A percentile compares a stretch with the other conserved stretches of the same genome.
Conservation (phyloP, 768 basidiomycete genomes). For the Termitomyces bulborhizus region DNA sequence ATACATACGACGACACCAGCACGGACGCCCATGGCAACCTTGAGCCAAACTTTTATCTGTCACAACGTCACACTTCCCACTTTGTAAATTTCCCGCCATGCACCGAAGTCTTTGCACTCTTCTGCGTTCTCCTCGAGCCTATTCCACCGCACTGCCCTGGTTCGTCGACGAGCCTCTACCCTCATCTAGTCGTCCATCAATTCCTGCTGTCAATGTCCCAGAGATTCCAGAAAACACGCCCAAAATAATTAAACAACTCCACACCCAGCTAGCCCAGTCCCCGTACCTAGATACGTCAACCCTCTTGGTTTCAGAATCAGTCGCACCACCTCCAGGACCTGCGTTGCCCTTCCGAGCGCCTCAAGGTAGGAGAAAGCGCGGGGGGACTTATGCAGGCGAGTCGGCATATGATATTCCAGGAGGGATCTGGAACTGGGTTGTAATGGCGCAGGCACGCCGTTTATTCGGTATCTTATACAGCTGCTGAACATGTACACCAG, state of each 20-base stretch:
- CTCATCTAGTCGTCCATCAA: constrained; percentile 17
- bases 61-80: constrained; percentile 9
- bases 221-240: constrained; percentile 52
- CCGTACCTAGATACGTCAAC: constrained; percentile 64
- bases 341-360: constrained; percentile 49
- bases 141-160: constrained; percentile 43
- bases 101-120: constrained; percentile 10
- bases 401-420: constrained; percentile 44
- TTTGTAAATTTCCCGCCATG: constrained; percentile 3
- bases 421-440: constrained; percentile 73
- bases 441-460: constrained; percentile 59
- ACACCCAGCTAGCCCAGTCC: constrained; percentile 48
- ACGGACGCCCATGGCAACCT: constrained; percentile 54
- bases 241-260: constrained; percentile 44
- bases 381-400: constrained; percentile 63
- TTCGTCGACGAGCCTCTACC: constrained; percentile 48
- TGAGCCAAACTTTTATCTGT: constrained; percentile 5
- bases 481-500: constrained; percentile 25
- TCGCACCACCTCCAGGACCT: constrained; percentile 48
- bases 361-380: constrained; percentile 59
- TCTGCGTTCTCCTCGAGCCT: constrained; percentile 1
- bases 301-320: constrained; percentile 48
- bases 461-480: neutral
- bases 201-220: constrained; percentile 21
- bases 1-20: constrained; percentile 69